These are phyloP conservation scores for Phyllosticta ampelicida DNA, from an alignment of 2,329 filamentous ascomycete species.

Conservation along the genomic window DNA sequence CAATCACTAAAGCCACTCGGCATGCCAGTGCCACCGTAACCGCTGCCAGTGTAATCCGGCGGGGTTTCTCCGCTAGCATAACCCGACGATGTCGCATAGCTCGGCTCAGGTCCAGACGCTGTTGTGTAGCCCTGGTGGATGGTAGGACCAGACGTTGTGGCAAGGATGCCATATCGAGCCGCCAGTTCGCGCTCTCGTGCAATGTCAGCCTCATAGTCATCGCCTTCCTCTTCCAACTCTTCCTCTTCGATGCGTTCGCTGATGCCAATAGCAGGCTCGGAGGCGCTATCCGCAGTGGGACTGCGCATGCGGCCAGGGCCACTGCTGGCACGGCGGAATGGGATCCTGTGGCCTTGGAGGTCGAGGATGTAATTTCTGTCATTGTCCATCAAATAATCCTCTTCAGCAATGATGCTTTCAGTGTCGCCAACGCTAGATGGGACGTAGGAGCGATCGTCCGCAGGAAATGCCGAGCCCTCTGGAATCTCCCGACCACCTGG, in stretches of 20 bases:
- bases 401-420: conserved; percentile 23
- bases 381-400: conserved; percentile 28
- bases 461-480: conserved; percentile 3
- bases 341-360: conserved; percentile 24
- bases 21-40: conserved; percentile 18
- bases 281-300: conserved; percentile 15
- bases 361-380: conserved; percentile 28
- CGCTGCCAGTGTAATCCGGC: conserved; percentile 28
- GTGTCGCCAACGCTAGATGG: conserved; percentile 22
- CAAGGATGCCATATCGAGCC: conserved; percentile 33
- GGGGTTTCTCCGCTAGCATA: conserved; percentile 3
- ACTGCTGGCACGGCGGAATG: conserved; percentile 14
- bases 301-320: not conserved
- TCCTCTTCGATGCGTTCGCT: not conserved
- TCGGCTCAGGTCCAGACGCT: conserved; percentile 4
- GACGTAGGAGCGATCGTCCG: conserved; percentile 24
- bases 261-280: conserved; percentile 44
- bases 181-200: conserved; percentile 38
- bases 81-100: not conserved
- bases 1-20: conserved; percentile 17
- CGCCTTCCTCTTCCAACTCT: conserved; percentile 15
- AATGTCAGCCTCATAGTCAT: conserved; percentile 46
- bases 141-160: conserved; percentile 8
- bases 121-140: not conserved
- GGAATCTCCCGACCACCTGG: conserved; percentile 14